Conservation (phyloP, 805 yeast genomes). For the Hanseniaspora thailandica region DNA sequence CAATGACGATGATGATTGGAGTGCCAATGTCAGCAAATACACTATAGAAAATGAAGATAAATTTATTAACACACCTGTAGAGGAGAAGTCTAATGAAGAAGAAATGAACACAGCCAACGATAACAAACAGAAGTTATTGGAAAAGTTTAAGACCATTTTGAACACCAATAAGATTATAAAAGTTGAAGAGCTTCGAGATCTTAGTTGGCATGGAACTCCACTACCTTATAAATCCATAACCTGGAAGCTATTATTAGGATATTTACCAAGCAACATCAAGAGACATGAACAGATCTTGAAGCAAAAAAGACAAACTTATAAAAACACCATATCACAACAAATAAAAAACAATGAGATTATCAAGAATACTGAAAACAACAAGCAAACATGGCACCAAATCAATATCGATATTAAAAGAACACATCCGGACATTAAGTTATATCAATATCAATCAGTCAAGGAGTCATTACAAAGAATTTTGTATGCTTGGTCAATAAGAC, state of each 20-base stretch:
- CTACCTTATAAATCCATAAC: constrained; percentile 62
- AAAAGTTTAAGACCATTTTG: constrained; percentile 55
- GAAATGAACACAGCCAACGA: constrained; percentile 14
- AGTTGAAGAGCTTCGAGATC: constrained; percentile 54
- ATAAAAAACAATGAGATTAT: constrained; percentile 32
- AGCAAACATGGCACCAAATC: constrained; percentile 87
- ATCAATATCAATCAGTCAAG: constrained; percentile 60
- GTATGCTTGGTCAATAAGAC: constrained; percentile 90
- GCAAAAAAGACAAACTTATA: constrained; percentile 76
- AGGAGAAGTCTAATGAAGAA: background rate
- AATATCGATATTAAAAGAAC: constrained; percentile 91
- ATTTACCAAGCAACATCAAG: constrained; percentile 72
- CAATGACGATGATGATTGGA: constrained; percentile 12
- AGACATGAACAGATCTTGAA: constrained; percentile 59
- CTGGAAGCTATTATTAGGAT: constrained; percentile 86
- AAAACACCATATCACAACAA: constrained; percentile 43
- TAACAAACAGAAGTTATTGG: constrained; percentile 29
- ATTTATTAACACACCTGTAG: background rate
- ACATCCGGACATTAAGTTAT: constrained; percentile 69
- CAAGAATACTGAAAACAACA: constrained; percentile 47
- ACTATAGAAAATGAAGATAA: constrained; percentile 14
- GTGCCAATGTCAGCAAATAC: constrained; percentile 10
- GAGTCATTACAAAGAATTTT: constrained; percentile 66
- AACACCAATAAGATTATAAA: constrained; percentile 46
- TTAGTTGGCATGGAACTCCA: constrained; percentile 94